Base-by-base conservation (phyloP, 805 yeast genomes). In the Kregervanrija delftensis region DNA sequence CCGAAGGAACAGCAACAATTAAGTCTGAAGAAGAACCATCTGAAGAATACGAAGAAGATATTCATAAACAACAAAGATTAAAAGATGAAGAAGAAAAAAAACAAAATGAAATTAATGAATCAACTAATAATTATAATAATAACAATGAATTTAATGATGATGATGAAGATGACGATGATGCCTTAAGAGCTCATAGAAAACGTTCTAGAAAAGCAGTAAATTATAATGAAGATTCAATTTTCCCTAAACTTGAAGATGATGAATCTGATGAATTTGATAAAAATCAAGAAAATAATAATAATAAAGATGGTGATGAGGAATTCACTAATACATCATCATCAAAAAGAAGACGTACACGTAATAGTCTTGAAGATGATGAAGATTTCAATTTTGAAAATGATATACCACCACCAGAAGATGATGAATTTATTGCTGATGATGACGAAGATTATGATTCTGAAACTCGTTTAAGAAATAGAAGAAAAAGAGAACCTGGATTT, bases 201-300 rank as follows among this genome's bases (percentile, higher is more conserved):
- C 55, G 65, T 40, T 39, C 68, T 58, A 53, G 60, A 30, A 53
- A 53, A 33, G 39, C 54, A 11, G 58, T 64, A 22, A 64, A 63
- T 43, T 64, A 64, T 40, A 64, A 64, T 40, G 68, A 64, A 46
- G 68, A 64, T 43, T 55, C 50, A 13, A 49, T 49, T 2, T 46
- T 58, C 12, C 55, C 53, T 15, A 58, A 49, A 5, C 37, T 63
- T 2, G 58, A 56, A 17, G 63, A 54, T 28, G 59, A 53, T 31
- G 40, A 51, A 11, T 68, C 49, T 36, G 64, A 53, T 37, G 61
- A 57, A 17, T 54, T 55, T 15, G 60, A 54, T 16, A 33, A 15
- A 40, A 42, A 12, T 37, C 37, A 16, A 33, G 47, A 43, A 40
- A 12, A 39, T 30, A 17, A n/a, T 9, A 44, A 36, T 28, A 40